Base-by-base conservation (phyloP, 306 rosid species). In the Vicia faba region DNA sequence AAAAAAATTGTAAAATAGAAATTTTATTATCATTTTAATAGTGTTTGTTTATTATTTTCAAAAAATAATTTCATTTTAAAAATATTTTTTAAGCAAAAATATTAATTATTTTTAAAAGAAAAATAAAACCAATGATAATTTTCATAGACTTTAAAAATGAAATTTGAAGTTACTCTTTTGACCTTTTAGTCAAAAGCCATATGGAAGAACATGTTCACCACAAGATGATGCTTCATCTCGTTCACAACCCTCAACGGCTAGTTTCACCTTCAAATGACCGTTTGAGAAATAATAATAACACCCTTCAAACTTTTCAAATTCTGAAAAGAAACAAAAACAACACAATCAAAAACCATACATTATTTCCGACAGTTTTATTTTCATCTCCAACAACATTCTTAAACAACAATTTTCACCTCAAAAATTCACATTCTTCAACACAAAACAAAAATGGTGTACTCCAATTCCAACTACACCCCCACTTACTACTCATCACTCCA, bases 401-500 rank as follows among this genome's bases (percentile, higher is more conserved):
- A 26, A 66, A 40, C 33, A 45, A 39, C 5, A 29, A 28, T 4
- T 20, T 19, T 64, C 11, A 2, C 44, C 61, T 0, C 4, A 53
- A 43, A 61, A 69, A 43, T 55, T 64, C 4, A 26, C n/a, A 38
- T 35, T 7, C 3, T 36, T 69, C 58, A 7, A 26, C 16, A 51
- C 56, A 4, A n/a, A 14, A 84, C 29, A 53, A 84, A 39, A 53
- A 93, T 93, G 99, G 97, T 82, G 55, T 82, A 85, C 76, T 85
- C 99, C 0, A 86, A 85, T 75, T 85, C 99, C 0, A 86, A 85
- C 1, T 90, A 93, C 86, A 89, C 92, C 1, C 96, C 96, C 64
- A 74, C 86, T 0, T 90, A 93, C 87, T 90, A 93, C 78, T 90
- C 99, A 33, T 72, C 90, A 5, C 96, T 90, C 53, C 99, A 93